These are phyloP conservation scores for Boletus sp. DNA, from an alignment of 768 basidiomycete species.

Conservation along the genomic window DNA sequence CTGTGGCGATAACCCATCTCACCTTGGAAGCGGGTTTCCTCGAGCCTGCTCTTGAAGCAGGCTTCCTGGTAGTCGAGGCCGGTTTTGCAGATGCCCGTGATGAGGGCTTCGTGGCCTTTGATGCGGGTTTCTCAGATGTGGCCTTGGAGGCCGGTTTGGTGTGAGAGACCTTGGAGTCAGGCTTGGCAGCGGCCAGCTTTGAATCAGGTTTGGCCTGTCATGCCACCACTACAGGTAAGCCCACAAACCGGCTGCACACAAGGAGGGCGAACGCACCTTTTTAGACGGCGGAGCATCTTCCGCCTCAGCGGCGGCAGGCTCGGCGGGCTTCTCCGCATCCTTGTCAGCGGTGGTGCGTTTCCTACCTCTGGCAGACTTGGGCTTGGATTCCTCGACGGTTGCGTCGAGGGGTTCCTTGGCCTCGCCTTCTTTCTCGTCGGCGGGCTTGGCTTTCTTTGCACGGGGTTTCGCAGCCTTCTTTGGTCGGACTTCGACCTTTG, in stretches of 20 bases:
- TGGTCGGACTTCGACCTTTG: slow-evolving; percentile 45
- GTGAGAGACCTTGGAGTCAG: slow-evolving; percentile 32
- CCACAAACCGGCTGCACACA: neutral
- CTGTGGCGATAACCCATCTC: slow-evolving; percentile 4
- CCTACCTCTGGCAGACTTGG: slow-evolving; percentile 47
- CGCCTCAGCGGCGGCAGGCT: slow-evolving; percentile 35
- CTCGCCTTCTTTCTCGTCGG: slow-evolving; percentile 44
- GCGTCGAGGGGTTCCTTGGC: slow-evolving; percentile 33
- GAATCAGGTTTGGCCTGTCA: slow-evolving; percentile 43
- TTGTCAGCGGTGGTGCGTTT: slow-evolving; percentile 49
- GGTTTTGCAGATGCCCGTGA: slow-evolving; percentile 42
- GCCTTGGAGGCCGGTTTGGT: slow-evolving; percentile 32
- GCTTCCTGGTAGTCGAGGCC: slow-evolving; percentile 46
- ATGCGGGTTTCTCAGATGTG: slow-evolving; percentile 39
- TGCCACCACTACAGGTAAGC: slow-evolving; percentile 4
- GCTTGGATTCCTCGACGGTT: slow-evolving; percentile 35
- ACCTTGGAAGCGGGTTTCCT: slow-evolving; percentile 68
- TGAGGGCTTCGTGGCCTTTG: slow-evolving; percentile 39
- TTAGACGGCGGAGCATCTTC: slow-evolving; percentile 56
- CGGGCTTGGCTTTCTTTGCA: slow-evolving; percentile 40
- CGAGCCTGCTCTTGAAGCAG: slow-evolving; percentile 54
- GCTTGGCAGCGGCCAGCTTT: slow-evolving; percentile 29
- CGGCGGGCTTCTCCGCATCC: slow-evolving; percentile 35
- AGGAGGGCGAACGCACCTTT: slow-evolving; percentile 44
- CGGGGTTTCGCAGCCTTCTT: slow-evolving; percentile 70